Base-by-base conservation (phyloP, 2,329 filamentous ascomycete species). In the Fusarium irregulare region DNA sequence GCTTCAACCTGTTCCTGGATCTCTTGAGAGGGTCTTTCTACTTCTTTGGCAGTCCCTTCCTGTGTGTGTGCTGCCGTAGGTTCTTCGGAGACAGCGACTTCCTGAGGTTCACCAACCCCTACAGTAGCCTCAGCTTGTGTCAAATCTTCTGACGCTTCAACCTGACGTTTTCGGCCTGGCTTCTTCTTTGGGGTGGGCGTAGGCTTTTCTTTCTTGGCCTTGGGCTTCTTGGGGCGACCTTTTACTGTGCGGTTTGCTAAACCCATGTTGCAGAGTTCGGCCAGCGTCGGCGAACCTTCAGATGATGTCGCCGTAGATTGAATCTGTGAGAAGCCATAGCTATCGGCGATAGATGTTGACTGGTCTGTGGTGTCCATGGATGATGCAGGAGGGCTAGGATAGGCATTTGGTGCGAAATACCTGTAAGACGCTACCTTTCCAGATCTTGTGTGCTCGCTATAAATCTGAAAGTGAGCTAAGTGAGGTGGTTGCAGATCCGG, bases 401-500 rank as follows among this genome's bases (percentile, higher is more conserved):
- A 28, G 9, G 25, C 25, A 20, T 67, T 48, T 27, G 70, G 58
- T 47, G 68, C 64, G 48, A 73, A 80, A 41, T 79, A 80, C 27
- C 75, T 68, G 67, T 78, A 80, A 2, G 79, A 81, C 25, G 79
- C 79, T 25, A 80, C 74, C 61, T 80, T 82, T 13, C 80, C 80
- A 16, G 69, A 64, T 57, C 80, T 76, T 9, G 75, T 73, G 40
- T 80, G 80, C 63, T 81, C 79, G 40, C 76, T 80, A 7, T 71
- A 74, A 8, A 82, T 70, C 46, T 80, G 76, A n/a, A 80, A 72
- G 58, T 81, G 77, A 8, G 67, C 66, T 27, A 81, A 57, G 46
- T 78, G 72, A 37, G 51, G 32, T 7, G 80, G 80, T 42, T 82
- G 80, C 6, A 79, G 61, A 21, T 67, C 71, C 3, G 77, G 63